Evolutionary conservation across 2,329 filamentous ascomycete genomes (phyloP).

Genomic region (Botrytis hyacinthi): DNA sequence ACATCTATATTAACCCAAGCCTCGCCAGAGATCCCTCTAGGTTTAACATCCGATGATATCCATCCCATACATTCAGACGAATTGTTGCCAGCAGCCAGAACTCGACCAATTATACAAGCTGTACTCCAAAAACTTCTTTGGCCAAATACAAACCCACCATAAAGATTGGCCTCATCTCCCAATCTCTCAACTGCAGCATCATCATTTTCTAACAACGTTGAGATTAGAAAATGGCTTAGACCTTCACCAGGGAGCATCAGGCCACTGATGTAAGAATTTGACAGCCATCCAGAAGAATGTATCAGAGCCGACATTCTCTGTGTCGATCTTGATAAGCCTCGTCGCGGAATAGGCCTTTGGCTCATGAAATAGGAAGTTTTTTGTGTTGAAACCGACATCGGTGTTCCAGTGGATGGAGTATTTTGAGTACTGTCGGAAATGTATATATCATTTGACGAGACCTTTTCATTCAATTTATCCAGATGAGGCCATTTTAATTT

Average conservation of each 20-base stretch:
- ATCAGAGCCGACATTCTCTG: constrained; percentile 52
- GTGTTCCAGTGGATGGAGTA: constrained; percentile 33
- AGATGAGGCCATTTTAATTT: constrained; percentile 62
- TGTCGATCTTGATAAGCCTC: constrained; percentile 27
- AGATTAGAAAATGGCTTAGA: constrained; percentile 63
- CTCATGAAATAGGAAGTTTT: constrained; percentile 38
- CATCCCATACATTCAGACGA: constrained; percentile 67
- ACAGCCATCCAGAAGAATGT: constrained; percentile 62
- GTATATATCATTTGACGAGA: constrained; percentile 37
- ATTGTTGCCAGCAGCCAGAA: constrained; percentile 60
- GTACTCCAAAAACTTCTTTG: constrained; percentile 70
- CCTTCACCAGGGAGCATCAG: constrained; percentile 63
- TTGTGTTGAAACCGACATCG: constrained; percentile 35
- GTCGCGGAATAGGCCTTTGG: constrained; percentile 22
- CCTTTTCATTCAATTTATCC: constrained; percentile 41
- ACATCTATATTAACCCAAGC: constrained; percentile 60
- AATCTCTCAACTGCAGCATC: constrained; percentile 56
- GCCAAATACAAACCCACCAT: constrained; percentile 61
- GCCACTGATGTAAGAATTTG: constrained; percentile 65
- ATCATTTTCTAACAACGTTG: constrained; percentile 64
- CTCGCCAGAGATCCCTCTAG: constrained; percentile 47
- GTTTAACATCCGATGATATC: constrained; percentile 61
- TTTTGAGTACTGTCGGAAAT: constrained; percentile 32
- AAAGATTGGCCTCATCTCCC: constrained; percentile 60
- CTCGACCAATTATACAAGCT: constrained; percentile 61